A percentile compares a stretch with the other conserved stretches of the same genome.
These are phyloP conservation scores for Hypoxylon sp. DNA, from an alignment of 2,329 filamentous ascomycete species.

Conservation along the genomic window DNA sequence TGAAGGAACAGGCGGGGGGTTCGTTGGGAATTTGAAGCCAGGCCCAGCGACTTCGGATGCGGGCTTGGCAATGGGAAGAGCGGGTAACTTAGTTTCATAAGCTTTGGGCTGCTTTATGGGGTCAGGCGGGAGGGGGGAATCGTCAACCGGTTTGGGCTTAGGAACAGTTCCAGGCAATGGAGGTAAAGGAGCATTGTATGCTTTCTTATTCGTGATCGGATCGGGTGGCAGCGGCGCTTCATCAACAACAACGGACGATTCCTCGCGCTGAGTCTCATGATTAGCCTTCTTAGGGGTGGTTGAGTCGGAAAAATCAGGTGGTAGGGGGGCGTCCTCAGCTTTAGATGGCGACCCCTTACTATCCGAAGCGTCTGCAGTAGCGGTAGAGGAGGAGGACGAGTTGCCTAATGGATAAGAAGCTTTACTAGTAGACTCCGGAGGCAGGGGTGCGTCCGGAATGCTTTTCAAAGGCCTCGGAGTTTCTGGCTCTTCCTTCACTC, in stretches of 20 bases:
- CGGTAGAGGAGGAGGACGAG: conserved; percentile 67
- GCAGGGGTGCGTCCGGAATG: conserved; percentile 61
- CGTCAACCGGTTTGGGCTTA: conserved; percentile 47
- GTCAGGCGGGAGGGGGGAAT: conserved; percentile 63
- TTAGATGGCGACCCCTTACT: conserved; percentile 41
- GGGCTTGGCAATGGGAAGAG: conserved; percentile 48
- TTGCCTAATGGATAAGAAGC: conserved; percentile 64
- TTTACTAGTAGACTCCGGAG: conserved; percentile 71
- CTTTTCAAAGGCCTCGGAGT: conserved; percentile 52
- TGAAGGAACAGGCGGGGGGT: conserved; percentile 50
- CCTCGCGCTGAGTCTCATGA: conserved; percentile 41
- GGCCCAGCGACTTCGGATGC: conserved; percentile 44
- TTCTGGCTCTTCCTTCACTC: conserved; percentile 58
- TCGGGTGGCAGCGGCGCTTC: conserved; percentile 63
- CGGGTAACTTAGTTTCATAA: conserved; percentile 50
- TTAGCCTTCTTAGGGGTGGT: conserved; percentile 38
- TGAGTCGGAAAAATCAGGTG: conserved; percentile 55
- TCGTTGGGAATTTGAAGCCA: conserved; percentile 53
- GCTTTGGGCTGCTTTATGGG: conserved; percentile 53
- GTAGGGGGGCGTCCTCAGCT: conserved; percentile 52
- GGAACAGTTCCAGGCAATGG: conserved; percentile 46
- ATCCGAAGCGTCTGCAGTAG: conserved; percentile 55
- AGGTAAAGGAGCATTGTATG: conserved; percentile 49
- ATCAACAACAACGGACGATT: conserved; percentile 34
- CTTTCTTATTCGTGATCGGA: conserved; percentile 56